These are phyloP conservation scores for Chlamydomonas sp. DNA, from an alignment of 139 green algal genomes.

Conservation along the genomic window DNA sequence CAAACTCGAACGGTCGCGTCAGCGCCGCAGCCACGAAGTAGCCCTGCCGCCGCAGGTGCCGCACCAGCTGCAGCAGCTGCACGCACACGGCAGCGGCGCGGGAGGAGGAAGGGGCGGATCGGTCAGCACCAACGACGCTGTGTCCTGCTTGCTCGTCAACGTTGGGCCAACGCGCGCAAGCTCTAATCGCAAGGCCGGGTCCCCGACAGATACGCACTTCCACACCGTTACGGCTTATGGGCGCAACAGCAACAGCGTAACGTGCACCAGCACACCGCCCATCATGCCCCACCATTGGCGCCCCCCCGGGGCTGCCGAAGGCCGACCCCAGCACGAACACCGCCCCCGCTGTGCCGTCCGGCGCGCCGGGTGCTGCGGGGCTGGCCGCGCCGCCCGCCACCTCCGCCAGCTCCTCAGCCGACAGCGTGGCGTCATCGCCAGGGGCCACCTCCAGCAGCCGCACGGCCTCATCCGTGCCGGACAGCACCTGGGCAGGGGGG, in stretches of 20 bases:
- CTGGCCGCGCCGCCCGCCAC: background rate
- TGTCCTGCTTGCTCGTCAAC: too few species aligned
- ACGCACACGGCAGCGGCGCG: background rate
- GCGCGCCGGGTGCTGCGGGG: background rate
- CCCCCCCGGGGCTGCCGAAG: conserved; percentile 66
- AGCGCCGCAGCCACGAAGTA: conserved; percentile 81
- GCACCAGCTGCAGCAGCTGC: conserved; percentile 71
- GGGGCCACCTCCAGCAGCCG: conserved; percentile 30
- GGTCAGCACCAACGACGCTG: background rate
- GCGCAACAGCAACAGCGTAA: too few species aligned
- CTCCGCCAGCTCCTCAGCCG: conserved; percentile 12
- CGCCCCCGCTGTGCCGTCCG: conserved; percentile 24
- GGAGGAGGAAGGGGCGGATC: background rate
- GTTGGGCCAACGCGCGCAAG: too few species aligned
- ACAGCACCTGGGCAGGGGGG: background rate
- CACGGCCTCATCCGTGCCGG: background rate
- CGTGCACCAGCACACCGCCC: too few species aligned
- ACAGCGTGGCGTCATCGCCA: conserved; percentile 38
- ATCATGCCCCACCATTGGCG: conserved; percentile 51
- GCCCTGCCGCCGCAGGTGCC: conserved; percentile 67
- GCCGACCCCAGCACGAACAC: conserved; percentile 71
- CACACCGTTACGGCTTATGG: too few species aligned
- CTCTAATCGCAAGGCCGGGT: too few species aligned
- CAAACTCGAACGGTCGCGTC: conserved; percentile 82
- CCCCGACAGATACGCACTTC: too few species aligned